A percentile compares a stretch with the other conserved stretches of the same genome.
phyloP scores from a whole-genome alignment of 352 stramenopile genomes.

The Globisporangium paroecandrum region DNA sequence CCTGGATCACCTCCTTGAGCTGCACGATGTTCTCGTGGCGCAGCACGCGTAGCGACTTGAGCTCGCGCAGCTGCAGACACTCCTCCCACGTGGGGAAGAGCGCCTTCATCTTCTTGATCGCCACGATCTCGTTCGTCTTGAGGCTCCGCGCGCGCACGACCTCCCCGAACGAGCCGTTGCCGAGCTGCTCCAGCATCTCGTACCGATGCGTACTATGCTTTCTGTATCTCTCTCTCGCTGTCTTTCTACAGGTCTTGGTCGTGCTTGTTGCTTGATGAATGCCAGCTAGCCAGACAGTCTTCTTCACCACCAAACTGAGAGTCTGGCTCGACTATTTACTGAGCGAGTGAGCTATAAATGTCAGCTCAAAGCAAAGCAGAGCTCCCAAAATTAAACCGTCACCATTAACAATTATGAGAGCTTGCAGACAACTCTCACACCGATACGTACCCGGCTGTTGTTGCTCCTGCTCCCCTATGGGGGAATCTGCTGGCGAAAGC shows the following conservation, averaged over 20 bases:
- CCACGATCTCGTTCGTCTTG: conserved; percentile 88
- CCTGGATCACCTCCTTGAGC: conserved; percentile 82
- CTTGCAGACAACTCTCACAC: background rate
- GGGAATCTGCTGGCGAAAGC: background rate
- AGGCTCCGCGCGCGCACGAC: conserved; percentile 90
- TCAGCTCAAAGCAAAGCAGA: background rate
- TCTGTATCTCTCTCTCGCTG: background rate
- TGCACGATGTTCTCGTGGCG: conserved; percentile 83
- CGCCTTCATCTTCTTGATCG: conserved; percentile 85
- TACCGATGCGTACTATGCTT: conserved; percentile 80
- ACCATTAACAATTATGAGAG: background rate
- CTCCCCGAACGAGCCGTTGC: conserved; percentile 92
- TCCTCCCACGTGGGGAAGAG: conserved; percentile 80
- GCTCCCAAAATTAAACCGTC: background rate
- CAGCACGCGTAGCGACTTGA: conserved; percentile 71
- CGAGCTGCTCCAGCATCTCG: conserved; percentile 89
- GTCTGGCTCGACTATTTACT: background rate
- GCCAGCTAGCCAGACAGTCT: background rate
- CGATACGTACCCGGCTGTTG: background rate
- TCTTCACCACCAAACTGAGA: background rate
- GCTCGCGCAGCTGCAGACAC: conserved; percentile 76
- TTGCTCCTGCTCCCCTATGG: background rate
- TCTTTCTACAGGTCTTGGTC: background rate
- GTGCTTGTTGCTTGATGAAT: background rate
- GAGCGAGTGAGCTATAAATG: background rate